Base-by-base conservation (phyloP, 2,329 filamentous ascomycete species). In the Apiospora malaysiana region DNA sequence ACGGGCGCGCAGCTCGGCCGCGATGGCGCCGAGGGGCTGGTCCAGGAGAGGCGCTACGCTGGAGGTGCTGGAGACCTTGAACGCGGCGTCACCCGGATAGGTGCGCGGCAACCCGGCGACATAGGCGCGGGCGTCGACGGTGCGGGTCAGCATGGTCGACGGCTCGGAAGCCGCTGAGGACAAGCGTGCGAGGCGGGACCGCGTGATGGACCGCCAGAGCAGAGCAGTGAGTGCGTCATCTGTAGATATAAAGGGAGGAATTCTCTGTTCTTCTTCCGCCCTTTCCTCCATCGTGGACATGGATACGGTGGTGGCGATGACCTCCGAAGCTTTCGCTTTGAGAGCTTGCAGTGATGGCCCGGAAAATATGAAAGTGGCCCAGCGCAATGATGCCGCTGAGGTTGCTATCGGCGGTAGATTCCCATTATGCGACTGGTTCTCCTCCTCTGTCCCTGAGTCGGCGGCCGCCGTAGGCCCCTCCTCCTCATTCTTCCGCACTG, bases 211-310 rank as follows among this genome's bases (percentile, higher is more conserved):
- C 71, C 85, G 81, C 85, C 85, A 89, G 70, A 88, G 78, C 67
- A 88, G 83, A 0, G 86, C 86, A 3, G 78, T 85, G 16, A 89
- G 76, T 2, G 83, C 81, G 74, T 90, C 88, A 70, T 90, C 86
- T 0, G 86, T 89, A 0, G 87, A 87, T 27, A 89, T 75, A 72
- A 82, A 88, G 18, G 56, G 5, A 18, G 56, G 9, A 5, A 2
- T 18, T 9, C 21, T 40, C 32, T 63, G 42, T 14, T 4, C 56
- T 40, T 14, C 27, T 21, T 21, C 32, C 6, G 3, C 32, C 6
- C 32, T 32, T 32, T 32, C 32, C 32, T 32, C 32, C 32, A 32
- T 32, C 32, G 6, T 32, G n/a, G n/a, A n/a, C n/a, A n/a, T n/a
- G n/a, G n/a, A n/a, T n/a, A n/a, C n/a, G n/a, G n/a, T 18, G 27